phyloP scores from a whole-genome alignment of 1,284 basidiomycete species.

The Heliocybe sulcata region DNA sequence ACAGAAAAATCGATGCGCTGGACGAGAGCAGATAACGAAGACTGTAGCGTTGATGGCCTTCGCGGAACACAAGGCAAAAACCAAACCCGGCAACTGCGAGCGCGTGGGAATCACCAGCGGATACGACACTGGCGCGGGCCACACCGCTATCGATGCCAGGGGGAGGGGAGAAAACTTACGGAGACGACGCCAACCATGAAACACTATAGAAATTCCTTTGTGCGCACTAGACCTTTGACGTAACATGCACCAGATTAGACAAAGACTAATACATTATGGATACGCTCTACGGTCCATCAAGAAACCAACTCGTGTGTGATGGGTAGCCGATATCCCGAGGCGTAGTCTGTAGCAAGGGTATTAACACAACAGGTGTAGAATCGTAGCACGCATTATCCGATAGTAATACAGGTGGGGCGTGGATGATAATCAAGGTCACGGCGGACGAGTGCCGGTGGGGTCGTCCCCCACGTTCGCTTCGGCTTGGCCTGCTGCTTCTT shows the following conservation, averaged over 20 bases:
- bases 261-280: neutral
- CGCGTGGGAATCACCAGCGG: neutral
- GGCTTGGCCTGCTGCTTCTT: conserved; percentile 3
- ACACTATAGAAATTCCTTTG: neutral
- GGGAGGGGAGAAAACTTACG: neutral
- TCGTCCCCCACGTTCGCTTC: neutral
- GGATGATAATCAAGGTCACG: neutral
- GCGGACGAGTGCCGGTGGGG: neutral
- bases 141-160: neutral
- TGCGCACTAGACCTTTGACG: neutral
- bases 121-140: neutral
- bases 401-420: neutral
- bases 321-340: neutral
- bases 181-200: too few species aligned
- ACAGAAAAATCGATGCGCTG: conserved; percentile 20
- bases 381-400: neutral
- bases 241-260: neutral
- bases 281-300: neutral
- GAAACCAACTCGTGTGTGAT: neutral
- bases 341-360: neutral
- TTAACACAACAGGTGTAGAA: neutral
- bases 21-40: conserved; percentile 15
- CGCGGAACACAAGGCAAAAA: neutral
- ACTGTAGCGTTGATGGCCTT: neutral
- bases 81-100: neutral